Percentiles rank a stretch among this genome's conserved stretches.
Conservation (phyloP, 2,329 filamentous ascomycete genomes). For the Periglandula ipomoeae region DNA sequence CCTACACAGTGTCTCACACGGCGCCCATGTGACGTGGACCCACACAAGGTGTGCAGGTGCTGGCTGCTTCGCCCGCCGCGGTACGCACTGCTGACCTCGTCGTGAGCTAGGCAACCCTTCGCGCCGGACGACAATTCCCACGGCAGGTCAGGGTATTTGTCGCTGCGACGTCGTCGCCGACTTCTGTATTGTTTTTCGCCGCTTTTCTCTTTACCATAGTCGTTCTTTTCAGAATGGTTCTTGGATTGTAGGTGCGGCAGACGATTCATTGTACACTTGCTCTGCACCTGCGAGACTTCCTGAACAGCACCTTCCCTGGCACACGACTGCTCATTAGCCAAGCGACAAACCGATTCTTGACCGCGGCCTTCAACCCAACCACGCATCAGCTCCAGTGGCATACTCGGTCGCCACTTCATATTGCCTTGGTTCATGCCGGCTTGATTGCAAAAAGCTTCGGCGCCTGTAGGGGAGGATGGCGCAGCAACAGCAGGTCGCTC, state of each 20-base stretch:
- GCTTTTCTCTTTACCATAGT: not conserved
- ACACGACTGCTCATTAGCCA: not conserved
- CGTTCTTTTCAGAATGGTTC: not conserved
- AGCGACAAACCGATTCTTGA: not conserved
- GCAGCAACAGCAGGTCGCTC: conserved; percentile 41
- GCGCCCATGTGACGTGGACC: conserved; percentile 8
- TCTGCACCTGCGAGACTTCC: conserved; percentile 5
- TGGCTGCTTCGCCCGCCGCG: not conserved
- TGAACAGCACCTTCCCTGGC: conserved; percentile 5
- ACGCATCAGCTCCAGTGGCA: not conserved
- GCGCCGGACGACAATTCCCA: not conserved
- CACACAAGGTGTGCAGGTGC: not conserved
- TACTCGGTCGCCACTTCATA: not conserved
- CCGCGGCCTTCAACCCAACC: not conserved
- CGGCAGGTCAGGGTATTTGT: not conserved
- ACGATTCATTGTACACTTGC: conserved; percentile 5
- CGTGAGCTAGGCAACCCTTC: conserved; percentile 1
- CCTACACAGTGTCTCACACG: conserved; percentile 2
- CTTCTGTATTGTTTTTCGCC: not conserved
- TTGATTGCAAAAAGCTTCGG: conserved; percentile 15
- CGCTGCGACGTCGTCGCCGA: not conserved
- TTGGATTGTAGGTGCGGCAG: not conserved
- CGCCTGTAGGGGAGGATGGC: conserved; percentile 26
- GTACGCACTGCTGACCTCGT: not conserved
- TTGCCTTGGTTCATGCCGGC: conserved; percentile 18